phyloP scores from a whole-genome alignment of 2,329 filamentous ascomycete genomes.

The Sporothrix inflata region DNA sequence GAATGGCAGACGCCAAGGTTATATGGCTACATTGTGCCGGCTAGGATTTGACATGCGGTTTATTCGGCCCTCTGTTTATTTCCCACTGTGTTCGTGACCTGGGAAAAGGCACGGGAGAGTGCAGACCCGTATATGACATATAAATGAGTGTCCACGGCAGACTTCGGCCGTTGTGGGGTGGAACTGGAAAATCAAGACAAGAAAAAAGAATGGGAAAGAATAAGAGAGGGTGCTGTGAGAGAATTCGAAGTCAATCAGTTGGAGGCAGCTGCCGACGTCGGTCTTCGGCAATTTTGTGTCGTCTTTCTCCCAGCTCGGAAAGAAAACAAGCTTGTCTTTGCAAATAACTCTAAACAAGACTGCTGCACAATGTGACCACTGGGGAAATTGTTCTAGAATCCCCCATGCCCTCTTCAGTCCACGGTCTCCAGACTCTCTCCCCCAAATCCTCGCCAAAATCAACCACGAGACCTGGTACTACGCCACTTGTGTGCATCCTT shows the following conservation, averaged over 20 bases:
- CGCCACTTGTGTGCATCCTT: neutral
- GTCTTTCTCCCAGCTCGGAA: neutral
- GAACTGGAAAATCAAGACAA: neutral
- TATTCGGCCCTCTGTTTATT: neutral
- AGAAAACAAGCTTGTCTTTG: neutral
- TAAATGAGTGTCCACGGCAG: neutral
- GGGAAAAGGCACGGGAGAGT: constrained; percentile 1
- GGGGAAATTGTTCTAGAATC: neutral
- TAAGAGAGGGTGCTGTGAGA: neutral
- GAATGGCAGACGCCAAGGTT: neutral
- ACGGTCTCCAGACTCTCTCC: neutral
- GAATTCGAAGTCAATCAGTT: neutral
- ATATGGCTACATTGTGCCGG: constrained; percentile 6
- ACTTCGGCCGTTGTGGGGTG: neutral
- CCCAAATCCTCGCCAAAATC: too few relatives aligned
- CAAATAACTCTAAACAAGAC: neutral
- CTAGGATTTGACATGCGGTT: neutral
- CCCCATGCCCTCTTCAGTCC: neutral
- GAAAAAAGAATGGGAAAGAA: neutral
- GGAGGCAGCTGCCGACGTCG: neutral
- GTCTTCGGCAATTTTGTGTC: neutral
- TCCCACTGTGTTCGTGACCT: neutral
- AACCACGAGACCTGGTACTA: neutral
- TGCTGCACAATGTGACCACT: neutral
- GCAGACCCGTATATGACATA: neutral